phyloP scores from a whole-genome alignment of 129 eudicot species.

The Apium graveolens region DNA sequence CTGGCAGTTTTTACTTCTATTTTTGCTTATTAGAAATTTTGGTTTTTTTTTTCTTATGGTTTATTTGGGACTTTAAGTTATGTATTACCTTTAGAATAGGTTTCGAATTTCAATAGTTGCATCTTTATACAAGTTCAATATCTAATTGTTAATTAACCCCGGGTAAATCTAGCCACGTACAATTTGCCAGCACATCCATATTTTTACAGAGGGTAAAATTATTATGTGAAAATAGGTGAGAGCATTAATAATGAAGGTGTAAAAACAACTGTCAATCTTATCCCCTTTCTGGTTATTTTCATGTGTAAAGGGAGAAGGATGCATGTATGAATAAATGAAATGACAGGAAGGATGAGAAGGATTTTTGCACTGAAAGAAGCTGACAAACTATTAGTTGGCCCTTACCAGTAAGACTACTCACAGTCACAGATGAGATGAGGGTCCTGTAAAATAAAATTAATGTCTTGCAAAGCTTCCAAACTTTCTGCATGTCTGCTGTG shows the following conservation, averaged over 20 bases:
- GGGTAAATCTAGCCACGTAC: background rate
- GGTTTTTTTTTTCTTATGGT: background rate
- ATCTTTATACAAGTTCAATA: background rate
- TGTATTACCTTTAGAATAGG: background rate
- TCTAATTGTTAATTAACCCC: no score
- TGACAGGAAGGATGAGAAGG: conserved; percentile 1
- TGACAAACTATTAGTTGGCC: background rate
- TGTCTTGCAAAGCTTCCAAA: conserved; percentile 1
- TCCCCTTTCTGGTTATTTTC: background rate
- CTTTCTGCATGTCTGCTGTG: conserved; percentile 8
- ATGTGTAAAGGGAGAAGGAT: background rate
- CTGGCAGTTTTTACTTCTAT: background rate
- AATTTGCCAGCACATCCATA: no score
- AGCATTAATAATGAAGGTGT: background rate
- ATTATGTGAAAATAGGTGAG: background rate
- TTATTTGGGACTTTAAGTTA: background rate
- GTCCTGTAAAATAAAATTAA: background rate
- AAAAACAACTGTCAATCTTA: conserved; percentile 1
- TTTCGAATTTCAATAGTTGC: background rate
- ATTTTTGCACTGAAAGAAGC: background rate
- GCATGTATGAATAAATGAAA: background rate
- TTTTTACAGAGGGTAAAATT: background rate
- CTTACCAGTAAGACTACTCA: background rate
- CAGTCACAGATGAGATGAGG: background rate
- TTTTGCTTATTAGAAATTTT: background rate